Base-by-base conservation (phyloP, 1,284 basidiomycete genomes). In the Earliella scabrosa region DNA sequence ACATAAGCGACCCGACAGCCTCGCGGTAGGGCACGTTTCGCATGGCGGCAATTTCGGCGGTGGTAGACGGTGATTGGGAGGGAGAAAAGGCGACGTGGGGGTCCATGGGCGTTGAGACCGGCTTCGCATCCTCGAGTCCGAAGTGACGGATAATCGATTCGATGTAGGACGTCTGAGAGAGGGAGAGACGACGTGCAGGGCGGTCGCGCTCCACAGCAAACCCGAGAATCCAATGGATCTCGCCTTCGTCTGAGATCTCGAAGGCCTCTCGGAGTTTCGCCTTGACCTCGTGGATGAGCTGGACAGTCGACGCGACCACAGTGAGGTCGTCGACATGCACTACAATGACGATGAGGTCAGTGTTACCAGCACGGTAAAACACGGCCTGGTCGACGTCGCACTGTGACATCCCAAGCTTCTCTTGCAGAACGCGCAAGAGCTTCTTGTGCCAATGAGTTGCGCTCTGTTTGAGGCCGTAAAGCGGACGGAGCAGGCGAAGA, bases 91-190 rank as follows among this genome's bases (percentile, higher is more conserved):
- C 14, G 9, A 58, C 38, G 10, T 59, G 54, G 0, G 63, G 55
- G 14, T 64, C 61, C 45, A 67, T 59, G 3, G n/a, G n/a, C n/a
- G n/a, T n/a, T n/a, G n/a, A n/a, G n/a, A n/a, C n/a, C n/a, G n/a
- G n/a, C n/a, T n/a, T 65, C 0, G 45, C 31, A 13, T 43, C 23
- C 10, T 49, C 36, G 4, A 48, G 20, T 32, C 66, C 64, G 51
- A 75, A 79, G 16, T 65, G 63, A 0, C 52, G 13, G 16, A 75
- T 49, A 26, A 77, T 61, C 4, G 64, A 54, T 29, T 75, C 68
- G 38, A 79, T 78, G 44, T 77, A 73, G 0, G 71, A 63, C 0
- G 54, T 67, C 59, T 78, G 76, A 0, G 70, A 76, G 3, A 79
- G 64, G n/a, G 40, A 51, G 23, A 77, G 64, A 1, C 63, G 65